Evolutionary conservation across 2,329 filamentous ascomycete species (phyloP), one percentile per base, ranked within the genome.

Genomic region (Microcyclospora pomicola): DNA sequence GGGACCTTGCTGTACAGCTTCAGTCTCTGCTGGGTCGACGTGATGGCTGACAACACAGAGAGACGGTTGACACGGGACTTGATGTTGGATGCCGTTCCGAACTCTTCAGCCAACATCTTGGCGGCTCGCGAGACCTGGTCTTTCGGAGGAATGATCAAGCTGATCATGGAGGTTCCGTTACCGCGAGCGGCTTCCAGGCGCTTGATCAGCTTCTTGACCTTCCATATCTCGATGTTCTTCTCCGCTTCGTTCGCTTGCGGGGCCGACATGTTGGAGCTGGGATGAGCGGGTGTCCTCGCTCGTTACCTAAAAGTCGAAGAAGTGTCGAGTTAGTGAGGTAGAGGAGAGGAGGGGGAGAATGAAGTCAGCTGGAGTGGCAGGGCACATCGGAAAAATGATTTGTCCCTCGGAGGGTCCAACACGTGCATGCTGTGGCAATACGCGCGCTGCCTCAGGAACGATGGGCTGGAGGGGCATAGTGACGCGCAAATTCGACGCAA

Each of bases 161-260:
- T 96, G 66, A 98, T 98, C 91, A 98, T 98, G 70, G 81, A 88
- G 48, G 91, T 98, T 69, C 91, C 91, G 76, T 98, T 98, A 62
- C 91, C 91, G 62, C 92, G 77, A 53, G 92, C 92, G 46, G 85
- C 82, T 67, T 96, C 91, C 55, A 98, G 84, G 56, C 91, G 83
- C 70, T 96, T 98, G 69, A 98, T 94, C 60, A 98, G 72, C 73
- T 98, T 98, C 76, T 98, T 98, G 60, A 98, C 87, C 80, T 98
- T 95, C 83, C 82, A 87, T 69, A 81, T 81, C 65, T 81, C 77
- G 50, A 81, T 80, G 66, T 96, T 98, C 77, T 96, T 96, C 76
- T 98, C 91, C 54, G 88, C 88, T 67, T 96, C 91, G 68, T 80
- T 87, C 62, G 77, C 76, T 67, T 84, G 77, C 66, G 84, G 70